Percentiles rank a stretch among this genome's conserved stretches.
phyloP scores from a whole-genome alignment of 2,329 filamentous ascomycete genomes.

The Fusarium robinianum region DNA sequence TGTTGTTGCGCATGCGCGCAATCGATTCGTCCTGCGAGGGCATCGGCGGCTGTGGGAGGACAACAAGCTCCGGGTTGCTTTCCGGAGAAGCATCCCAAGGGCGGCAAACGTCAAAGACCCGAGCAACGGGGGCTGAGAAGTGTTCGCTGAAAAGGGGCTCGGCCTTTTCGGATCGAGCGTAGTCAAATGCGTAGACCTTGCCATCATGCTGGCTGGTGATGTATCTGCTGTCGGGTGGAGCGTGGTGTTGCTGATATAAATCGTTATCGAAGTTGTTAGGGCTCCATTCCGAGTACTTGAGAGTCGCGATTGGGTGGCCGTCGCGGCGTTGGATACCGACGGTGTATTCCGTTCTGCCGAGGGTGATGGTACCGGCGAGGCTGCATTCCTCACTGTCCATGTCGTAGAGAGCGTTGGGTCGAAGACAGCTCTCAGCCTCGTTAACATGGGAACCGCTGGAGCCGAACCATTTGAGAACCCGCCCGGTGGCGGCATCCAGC shows the following conservation, averaged over 20 bases:
- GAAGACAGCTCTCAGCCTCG: constrained; percentile 74
- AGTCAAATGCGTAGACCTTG: constrained; percentile 78
- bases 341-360: constrained; percentile 88
- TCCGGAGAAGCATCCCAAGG: constrained; percentile 66
- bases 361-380: constrained; percentile 76
- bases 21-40: constrained; percentile 56
- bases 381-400: constrained; percentile 76
- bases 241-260: constrained; percentile 78
- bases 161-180: constrained; percentile 57
- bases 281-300: constrained; percentile 93
- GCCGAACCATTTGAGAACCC: constrained; percentile 82
- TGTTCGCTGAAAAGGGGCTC: constrained; percentile 68
- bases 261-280: constrained; percentile 91
- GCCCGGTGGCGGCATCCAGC: constrained; percentile 83
- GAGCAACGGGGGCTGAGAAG: constrained; percentile 77
- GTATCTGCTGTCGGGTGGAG: constrained; percentile 84
- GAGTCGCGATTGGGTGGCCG: constrained; percentile 78
- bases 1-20: constrained; percentile 60
- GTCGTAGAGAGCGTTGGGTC: constrained; percentile 68
- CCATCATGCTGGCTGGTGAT: constrained; percentile 88
- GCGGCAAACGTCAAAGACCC: constrained; percentile 86
- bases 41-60: constrained; percentile 83
- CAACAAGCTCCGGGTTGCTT: constrained; percentile 74
- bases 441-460: constrained; percentile 70
- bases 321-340: constrained; percentile 80